phyloP scores from a whole-genome alignment of 2,329 filamentous ascomycete species.

The Scleromitrula shiraiana region DNA sequence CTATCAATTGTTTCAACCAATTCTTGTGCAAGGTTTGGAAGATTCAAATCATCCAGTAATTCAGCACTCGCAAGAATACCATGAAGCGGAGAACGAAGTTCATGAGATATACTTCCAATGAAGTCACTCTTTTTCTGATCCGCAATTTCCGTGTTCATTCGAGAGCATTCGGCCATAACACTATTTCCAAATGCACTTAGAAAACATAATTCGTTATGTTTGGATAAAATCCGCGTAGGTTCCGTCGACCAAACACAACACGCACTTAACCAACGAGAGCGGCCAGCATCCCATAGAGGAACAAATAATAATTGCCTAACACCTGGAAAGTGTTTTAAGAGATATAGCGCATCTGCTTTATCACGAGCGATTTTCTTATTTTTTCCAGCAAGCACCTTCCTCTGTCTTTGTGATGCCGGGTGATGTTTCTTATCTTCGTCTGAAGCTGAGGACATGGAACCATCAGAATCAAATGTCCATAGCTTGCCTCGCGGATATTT shows the following conservation, averaged over 20 bases:
- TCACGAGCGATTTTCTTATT: conserved; percentile 13
- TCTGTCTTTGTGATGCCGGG: conserved; percentile 2
- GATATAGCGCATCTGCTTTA: conserved; percentile 26
- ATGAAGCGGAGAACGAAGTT: conserved; percentile 48
- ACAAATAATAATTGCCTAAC: conserved; percentile 41
- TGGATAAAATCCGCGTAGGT: conserved; percentile 29
- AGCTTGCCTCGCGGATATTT: conserved; percentile 40
- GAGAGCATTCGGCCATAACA: conserved; percentile 47
- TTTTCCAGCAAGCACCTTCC: conserved; percentile 11
- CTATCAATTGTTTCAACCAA: conserved; percentile 32
- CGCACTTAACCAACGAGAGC: conserved; percentile 41
- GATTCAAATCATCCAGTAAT: conserved; percentile 38
- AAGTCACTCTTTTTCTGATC: conserved; percentile 49
- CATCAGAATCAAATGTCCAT: conserved; percentile 39
- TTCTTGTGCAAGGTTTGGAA: conserved; percentile 25
- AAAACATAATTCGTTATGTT: conserved; percentile 32
- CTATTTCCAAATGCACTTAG: conserved; percentile 39
- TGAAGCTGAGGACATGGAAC: conserved; percentile 35
- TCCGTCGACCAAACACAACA: conserved; percentile 39
- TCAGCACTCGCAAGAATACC: conserved; percentile 47
- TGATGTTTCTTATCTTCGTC: conserved; percentile 32
- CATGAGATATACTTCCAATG: conserved; percentile 52
- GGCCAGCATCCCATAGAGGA: conserved; percentile 41
- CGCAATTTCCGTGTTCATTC: conserved; percentile 44
- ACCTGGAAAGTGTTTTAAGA: conserved; percentile 35